Evolutionary conservation across 371 early-diverging fungal species (phyloP), one percentile per base, ranked within the genome.

Genomic region (Syncephalastrum monosporum): DNA sequence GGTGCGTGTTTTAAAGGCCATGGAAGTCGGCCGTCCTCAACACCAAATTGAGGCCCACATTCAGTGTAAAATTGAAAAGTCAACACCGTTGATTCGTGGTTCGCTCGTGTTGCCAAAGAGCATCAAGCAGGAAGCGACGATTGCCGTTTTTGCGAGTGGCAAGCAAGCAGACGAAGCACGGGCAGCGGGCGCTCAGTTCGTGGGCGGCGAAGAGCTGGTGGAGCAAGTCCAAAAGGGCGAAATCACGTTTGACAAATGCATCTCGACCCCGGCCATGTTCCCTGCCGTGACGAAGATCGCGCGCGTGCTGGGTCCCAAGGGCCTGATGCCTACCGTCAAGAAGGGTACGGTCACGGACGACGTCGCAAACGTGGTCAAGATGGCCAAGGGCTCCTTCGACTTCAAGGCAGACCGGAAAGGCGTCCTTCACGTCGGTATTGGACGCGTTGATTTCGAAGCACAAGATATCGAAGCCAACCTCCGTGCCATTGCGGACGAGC

Each of bases 321-420:
- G 94, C 17, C 78, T 97, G 56, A 96, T 97, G 97, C 97, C 97
- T 13, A 94, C 92, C 27, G 87, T 91, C 15, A 92, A 94, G 57
- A 92, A 92, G 71, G 95, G 91, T 16, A 93, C 91, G 19, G 93
- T 91, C 2, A 89, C 91, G 2, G 82, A 83, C 51, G 91, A 90
- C 62, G 73, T 93, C 17, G 63, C 74, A 0, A 78, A 66, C 8
- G 77, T 81, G 12, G 84, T 93, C 24, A 69, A 66, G 53, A 82
- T 69, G 52, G 77, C 88, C 17, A 86, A 84, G 59, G 82, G 82
- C 43, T 76, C 88, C 16, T 88, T 87, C 65, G 91, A 91, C 56
- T 87, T 89, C 55, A 83, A 82, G 56, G 89, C 83, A n/a, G 91
- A 92, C 57, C 87, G 85, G 63, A 65, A 72, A 43, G 83, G 82